Evolutionary conservation across 805 yeast genomes (phyloP), one percentile per base, ranked within the genome.

Genomic region (Schwanniomyces yamadae): DNA sequence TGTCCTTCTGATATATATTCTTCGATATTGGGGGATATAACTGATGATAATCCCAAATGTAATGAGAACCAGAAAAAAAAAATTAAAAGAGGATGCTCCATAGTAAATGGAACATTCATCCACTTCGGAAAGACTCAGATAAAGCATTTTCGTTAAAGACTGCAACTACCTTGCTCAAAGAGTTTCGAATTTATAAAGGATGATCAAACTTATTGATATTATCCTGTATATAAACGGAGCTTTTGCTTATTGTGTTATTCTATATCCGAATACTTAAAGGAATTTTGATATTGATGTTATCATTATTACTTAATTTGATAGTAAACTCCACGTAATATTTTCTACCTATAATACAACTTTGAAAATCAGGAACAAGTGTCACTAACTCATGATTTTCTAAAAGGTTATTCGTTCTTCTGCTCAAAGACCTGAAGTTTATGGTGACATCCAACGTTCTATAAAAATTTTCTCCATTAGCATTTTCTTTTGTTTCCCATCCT

Each of bases 1-100:
- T 5, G 88, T 72, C 33, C 73, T 59, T 33, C 88, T 71, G 13
- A 54, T 47, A 34, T 75, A 57, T 36, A 87, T 78, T 28, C 80
- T 72, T 28, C 67, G 37, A 55, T 82, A 86, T 61, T 87, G 96
- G 0, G 95, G 95, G 3, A 81, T 35, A 54, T 87, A 87, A 28
- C 91, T 82, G 8, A 71, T 47, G 22, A 80, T 75, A 6, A 87
- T 84, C 3, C 89, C 95, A 2, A 75, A 32, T 0, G 88, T 80
- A 22, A 87, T 71, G 4, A 66, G 33, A 0, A 76, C 40, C 18
- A 86, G 75, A 8, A 79, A 48, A 2, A 61, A 46, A 30, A 83
- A 73, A 41, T 74, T 75, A 21, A 67, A 44, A 1, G 49, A 48
- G 1, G 80, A 71, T 0, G 85, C 84, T n/a, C 70, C 62, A 31